Conservation (phyloP, 257 asterid species). For the Primulina huaijiensis region DNA sequence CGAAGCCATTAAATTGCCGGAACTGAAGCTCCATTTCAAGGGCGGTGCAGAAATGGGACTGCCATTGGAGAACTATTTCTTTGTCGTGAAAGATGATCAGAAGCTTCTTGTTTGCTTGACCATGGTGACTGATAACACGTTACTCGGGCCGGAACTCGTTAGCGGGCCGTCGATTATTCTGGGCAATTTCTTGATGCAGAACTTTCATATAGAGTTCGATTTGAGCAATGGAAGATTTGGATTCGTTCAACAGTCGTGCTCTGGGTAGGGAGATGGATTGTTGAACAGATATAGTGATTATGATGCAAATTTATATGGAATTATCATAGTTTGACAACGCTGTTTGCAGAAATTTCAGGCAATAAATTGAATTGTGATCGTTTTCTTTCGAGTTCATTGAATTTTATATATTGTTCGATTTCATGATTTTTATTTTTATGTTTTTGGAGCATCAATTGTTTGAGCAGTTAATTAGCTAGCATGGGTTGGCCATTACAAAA, state of each 20-base stretch:
- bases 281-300: not conserved
- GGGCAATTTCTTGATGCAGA: constrained; percentile 86
- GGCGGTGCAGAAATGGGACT: constrained; percentile 73
- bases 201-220: constrained; percentile 71
- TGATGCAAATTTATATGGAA: too few relatives aligned
- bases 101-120: constrained; percentile 48
- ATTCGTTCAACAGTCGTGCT: constrained; percentile 55
- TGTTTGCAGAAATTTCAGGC: too few relatives aligned
- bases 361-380: too few relatives aligned
- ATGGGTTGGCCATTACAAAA: too few relatives aligned
- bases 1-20: constrained; percentile 40
- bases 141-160: constrained; percentile 32
- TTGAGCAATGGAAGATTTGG: constrained; percentile 70
- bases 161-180: constrained; percentile 74
- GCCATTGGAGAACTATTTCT: constrained; percentile 69
- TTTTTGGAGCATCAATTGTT: too few relatives aligned
- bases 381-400: too few relatives aligned
- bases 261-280: constrained; percentile 24
- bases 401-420: too few relatives aligned
- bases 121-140: constrained; percentile 43
- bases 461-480: too few relatives aligned
- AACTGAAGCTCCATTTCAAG: constrained; percentile 63
- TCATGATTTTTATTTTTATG: too few relatives aligned
- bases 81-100: constrained; percentile 33
- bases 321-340: too few relatives aligned